These are phyloP conservation scores for Paramecium octaurelia DNA, from an alignment of 73 alveolate genomes.

Conservation along the genomic window DNA sequence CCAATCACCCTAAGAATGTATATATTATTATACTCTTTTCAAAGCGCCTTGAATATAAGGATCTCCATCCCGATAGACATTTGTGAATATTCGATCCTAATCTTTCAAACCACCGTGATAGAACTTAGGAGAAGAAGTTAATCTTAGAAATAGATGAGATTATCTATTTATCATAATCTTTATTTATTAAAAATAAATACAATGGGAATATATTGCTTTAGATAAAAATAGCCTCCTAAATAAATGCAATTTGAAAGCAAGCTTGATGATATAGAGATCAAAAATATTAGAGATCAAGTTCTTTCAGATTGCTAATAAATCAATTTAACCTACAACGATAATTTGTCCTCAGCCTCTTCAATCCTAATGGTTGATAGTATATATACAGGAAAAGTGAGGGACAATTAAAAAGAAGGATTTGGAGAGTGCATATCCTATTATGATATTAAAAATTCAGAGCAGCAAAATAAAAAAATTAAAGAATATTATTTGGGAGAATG, in stretches of 20 bases:
- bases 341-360: too few species aligned
- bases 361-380: too few species aligned
- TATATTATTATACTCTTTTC: conserved; percentile 1
- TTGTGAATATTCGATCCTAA: conserved; percentile 61
- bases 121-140: not conserved
- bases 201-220: not conserved
- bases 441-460: not conserved
- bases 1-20: conserved; percentile 81
- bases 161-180: not conserved
- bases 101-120: conserved; percentile 61
- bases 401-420: too few species aligned
- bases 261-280: not conserved
- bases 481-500: not conserved
- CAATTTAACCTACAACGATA: too few species aligned
- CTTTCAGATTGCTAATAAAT: not conserved
- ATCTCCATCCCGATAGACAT: conserved; percentile 62
- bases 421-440: not conserved
- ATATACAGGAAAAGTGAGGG: not conserved
- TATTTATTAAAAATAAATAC: not conserved
- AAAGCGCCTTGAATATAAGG: conserved; percentile 57
- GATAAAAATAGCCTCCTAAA: not conserved
- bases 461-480: not conserved
- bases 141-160: not conserved
- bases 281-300: not conserved
- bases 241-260: not conserved